Evolutionary conservation across 177 flowering plant species (phyloP).

Genomic region (Telopea speciosissima): DNA sequence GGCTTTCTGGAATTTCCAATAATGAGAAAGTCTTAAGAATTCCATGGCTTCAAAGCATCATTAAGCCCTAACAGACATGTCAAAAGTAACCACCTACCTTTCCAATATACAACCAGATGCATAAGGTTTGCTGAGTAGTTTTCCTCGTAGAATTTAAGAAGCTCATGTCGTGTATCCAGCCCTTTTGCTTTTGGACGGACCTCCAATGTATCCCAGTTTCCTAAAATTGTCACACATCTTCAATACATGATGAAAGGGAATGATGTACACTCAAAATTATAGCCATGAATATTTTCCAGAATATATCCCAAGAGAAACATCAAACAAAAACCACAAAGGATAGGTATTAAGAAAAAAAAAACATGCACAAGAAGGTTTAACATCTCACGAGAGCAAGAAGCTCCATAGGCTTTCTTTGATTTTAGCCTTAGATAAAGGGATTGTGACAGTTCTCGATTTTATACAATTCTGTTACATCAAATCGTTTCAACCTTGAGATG

Average conservation of each 20-base stretch:
- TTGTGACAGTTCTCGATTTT: too few species aligned
- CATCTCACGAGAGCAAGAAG: slow-evolving; percentile 2
- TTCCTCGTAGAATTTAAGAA: slow-evolving; percentile 69
- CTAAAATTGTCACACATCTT: slow-evolving; percentile 27
- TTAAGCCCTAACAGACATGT: not conserved
- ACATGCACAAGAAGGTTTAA: not conserved
- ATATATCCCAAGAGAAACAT: not conserved
- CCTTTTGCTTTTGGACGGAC: slow-evolving; percentile 76
- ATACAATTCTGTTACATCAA: too few species aligned
- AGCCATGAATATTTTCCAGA: not conserved
- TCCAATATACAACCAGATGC: slow-evolving; percentile 81
- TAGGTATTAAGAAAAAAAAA: not conserved
- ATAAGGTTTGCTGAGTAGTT: slow-evolving; percentile 89
- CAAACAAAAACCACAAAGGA: not conserved
- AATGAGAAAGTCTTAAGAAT: not conserved
- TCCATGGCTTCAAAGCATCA: not conserved
- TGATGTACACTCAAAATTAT: not conserved
- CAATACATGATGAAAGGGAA: slow-evolving; percentile 2
- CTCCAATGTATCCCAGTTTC: slow-evolving; percentile 92
- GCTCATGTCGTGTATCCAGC: slow-evolving; percentile 70
- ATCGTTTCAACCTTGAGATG: not conserved
- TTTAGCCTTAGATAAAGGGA: too few species aligned
- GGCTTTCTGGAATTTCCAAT: slow-evolving; percentile 43
- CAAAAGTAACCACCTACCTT: slow-evolving; percentile 39
- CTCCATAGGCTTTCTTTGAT: not conserved